These are phyloP conservation scores for Mimosa pudica DNA, from an alignment of 306 rosid genomes.

Conservation along the genomic window DNA sequence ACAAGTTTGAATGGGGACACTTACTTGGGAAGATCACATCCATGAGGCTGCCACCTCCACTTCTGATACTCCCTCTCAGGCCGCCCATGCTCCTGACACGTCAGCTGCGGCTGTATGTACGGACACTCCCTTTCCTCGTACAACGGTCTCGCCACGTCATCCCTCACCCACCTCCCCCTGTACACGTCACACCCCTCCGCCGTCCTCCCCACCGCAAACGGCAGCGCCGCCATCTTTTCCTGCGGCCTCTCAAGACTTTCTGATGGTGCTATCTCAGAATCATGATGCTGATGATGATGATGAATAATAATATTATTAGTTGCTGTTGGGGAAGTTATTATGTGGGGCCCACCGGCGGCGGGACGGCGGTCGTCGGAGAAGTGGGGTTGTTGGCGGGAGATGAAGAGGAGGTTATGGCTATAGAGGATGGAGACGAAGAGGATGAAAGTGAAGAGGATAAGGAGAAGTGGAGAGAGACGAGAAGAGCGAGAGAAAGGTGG, in stretches of 20 bases:
- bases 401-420: slow-evolving; percentile 67
- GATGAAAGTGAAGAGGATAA: slow-evolving; percentile 69
- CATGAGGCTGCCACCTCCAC: slow-evolving; percentile 94
- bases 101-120: slow-evolving; percentile 92
- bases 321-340: not conserved
- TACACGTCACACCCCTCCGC: slow-evolving; percentile 73
- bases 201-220: slow-evolving; percentile 61
- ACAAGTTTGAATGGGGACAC: not conserved
- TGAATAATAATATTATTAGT: not conserved
- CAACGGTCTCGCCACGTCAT: slow-evolving; percentile 66
- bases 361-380: slow-evolving; percentile 18
- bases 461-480: slow-evolving; percentile 76
- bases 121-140: slow-evolving; percentile 96
- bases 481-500: slow-evolving; percentile 50
- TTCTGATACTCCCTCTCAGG: slow-evolving; percentile 72
- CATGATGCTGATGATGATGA: not conserved
- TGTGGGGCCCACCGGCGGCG: not conserved
- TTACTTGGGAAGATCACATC: slow-evolving; percentile 85
- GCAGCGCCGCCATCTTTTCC: slow-evolving; percentile 38
- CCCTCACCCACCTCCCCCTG: slow-evolving; percentile 85
- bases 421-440: slow-evolving; percentile 75
- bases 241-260: slow-evolving; percentile 43
- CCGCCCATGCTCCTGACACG: slow-evolving; percentile 85
- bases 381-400: slow-evolving; percentile 63
- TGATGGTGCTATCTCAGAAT: not conserved